Evolutionary conservation across 139 green algal genomes (phyloP).

Genomic region (Pycnococcus provasolii): DNA sequence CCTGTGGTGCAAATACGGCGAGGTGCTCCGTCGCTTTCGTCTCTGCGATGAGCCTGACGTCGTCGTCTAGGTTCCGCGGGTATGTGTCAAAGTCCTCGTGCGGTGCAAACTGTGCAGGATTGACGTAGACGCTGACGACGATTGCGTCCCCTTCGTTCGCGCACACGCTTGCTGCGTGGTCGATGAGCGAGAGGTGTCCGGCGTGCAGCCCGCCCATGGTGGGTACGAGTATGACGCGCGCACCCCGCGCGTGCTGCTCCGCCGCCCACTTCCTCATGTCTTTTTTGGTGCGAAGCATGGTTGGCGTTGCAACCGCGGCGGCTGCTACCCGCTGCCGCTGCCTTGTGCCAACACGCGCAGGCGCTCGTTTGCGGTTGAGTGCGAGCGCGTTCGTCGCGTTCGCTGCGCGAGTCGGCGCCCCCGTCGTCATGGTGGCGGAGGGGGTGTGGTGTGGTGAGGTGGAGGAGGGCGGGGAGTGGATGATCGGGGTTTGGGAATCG

Average conservation of each 20-base stretch:
- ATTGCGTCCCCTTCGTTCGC: slow-evolving; percentile 50
- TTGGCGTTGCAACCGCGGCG: too few relatives aligned
- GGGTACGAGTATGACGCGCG: slow-evolving; percentile 74
- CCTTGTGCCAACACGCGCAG: too few relatives aligned
- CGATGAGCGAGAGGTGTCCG: slow-evolving; percentile 81
- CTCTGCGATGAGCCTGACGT: neutral
- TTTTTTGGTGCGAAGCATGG: slow-evolving; percentile 2
- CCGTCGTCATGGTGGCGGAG: too few relatives aligned
- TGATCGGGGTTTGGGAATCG: too few relatives aligned
- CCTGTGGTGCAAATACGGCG: slow-evolving; percentile 6
- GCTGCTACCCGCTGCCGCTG: too few relatives aligned
- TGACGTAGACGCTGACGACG: slow-evolving; percentile 93
- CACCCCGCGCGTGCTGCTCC: slow-evolving; percentile 43
- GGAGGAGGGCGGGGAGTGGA: too few relatives aligned
- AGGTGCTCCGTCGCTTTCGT: slow-evolving; percentile 33
- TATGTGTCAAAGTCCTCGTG: slow-evolving; percentile 94
- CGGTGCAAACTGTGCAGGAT: slow-evolving; percentile 84
- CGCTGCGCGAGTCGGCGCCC: too few relatives aligned
- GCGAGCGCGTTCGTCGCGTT: too few relatives aligned
- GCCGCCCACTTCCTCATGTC: slow-evolving; percentile 67
- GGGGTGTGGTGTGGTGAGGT: too few relatives aligned
- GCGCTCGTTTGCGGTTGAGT: too few relatives aligned
- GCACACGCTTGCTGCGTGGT: slow-evolving; percentile 22
- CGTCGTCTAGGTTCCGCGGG: slow-evolving; percentile 42
- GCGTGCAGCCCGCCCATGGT: slow-evolving; percentile 96